Evolutionary conservation across 2,329 filamentous ascomycete genomes (phyloP), one percentile per base, ranked within the genome.

Genomic region (Penicillium sp.): DNA sequence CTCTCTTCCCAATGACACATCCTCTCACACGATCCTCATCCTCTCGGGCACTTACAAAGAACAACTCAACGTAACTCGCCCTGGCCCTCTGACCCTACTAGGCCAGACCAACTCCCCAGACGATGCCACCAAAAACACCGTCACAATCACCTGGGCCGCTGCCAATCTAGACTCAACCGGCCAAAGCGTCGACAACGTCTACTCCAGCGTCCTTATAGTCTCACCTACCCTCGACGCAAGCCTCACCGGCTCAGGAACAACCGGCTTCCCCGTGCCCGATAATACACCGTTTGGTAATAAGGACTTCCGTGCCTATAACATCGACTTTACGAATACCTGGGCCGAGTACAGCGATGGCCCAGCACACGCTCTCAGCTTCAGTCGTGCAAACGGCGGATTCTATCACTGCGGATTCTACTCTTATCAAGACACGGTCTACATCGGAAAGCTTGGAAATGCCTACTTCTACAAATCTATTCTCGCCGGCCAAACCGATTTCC

Each of bases 391-490:
- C 63, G 79, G 83, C 0, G 83, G 84, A 0, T 88, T 88, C 64
- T 88, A 88, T 65, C 81, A 81, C 43, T 85, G 81, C 43, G 82
- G 84, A 0, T 82, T 88, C 60, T 85, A 85, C 63, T 84, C 81
- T 52, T 88, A 85, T 62, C 85, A 88, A 69, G 85, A 88, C 56
- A 88, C 85, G 7, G 82, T 87, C 4, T 88, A 87, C 60, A 67
- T 87, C 15, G 85, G 85, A 48, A 87, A 88, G 64, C 73, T 86
- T 1, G 85, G 81, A 28, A 87, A 86, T 57, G 81, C 81, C 0
- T 87, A 86, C 69, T 84, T 88, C 68, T 79, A 84, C 65, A 74
- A 80, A 33, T 79, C 73, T 48, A 78, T 83, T 33, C 77, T 88
- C 5, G 85, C 82, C 0, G 85, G 85, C 0, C 76, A 87, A 63